Percentiles rank a stretch among this genome's conserved stretches.
phyloP scores from a whole-genome alignment of 768 basidiomycete genomes.

The Amanita molliuscula region DNA sequence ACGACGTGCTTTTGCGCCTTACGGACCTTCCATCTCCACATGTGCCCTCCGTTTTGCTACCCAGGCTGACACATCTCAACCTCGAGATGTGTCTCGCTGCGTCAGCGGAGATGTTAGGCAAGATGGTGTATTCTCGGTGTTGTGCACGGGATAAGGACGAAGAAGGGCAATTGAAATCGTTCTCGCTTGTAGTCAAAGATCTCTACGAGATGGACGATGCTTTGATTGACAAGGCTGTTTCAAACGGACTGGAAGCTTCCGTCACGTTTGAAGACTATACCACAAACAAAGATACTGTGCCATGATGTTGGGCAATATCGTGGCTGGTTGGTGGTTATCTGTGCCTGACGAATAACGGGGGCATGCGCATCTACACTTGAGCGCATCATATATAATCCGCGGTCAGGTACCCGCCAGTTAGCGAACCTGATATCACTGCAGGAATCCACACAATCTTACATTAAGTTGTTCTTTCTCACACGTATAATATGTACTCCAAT shows the following conservation, averaged over 20 bases:
- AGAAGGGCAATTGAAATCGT: neutral
- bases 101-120: neutral
- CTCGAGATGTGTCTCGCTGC: neutral
- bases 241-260: neutral
- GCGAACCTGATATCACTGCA: no score
- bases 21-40: neutral
- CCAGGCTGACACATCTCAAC: neutral
- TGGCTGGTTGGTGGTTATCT: no score
- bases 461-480: no score
- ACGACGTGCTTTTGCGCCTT: neutral
- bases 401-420: no score
- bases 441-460: no score
- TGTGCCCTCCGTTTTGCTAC: neutral
- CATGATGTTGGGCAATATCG: no score
- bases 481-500: no score
- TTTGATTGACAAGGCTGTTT: neutral
- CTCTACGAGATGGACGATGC: neutral
- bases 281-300: no score
- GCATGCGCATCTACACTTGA: no score
- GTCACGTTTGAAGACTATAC: neutral
- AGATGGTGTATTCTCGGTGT: constrained; percentile 1
- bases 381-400: no score
- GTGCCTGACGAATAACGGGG: no score
- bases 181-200: neutral
- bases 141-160: neutral